Evolutionary conservation across 176 grass and related monocot genomes (phyloP).

Genomic region (Aegilops umbellulata): DNA sequence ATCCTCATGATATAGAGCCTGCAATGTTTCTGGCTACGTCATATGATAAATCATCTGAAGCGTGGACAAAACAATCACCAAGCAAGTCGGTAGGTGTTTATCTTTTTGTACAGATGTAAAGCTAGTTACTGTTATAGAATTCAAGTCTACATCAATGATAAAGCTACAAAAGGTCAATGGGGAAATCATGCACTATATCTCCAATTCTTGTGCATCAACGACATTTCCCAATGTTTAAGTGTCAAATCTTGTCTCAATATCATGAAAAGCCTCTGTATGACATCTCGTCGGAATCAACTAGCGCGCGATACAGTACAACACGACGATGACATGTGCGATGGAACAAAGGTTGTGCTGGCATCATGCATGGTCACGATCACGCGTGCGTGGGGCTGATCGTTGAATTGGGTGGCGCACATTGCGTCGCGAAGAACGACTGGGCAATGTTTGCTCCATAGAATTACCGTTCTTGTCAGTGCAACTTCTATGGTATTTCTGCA

Average conservation of each 20-base stretch:
- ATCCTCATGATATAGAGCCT: constrained; percentile 60
- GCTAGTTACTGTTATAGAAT: neutral
- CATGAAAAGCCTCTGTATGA: constrained; percentile 6
- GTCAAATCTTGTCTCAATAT: neutral
- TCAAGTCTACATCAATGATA: constrained; percentile 3
- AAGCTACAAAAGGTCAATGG: neutral
- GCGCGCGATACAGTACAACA: too few relatives aligned
- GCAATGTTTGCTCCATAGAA: too few relatives aligned
- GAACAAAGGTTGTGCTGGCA: too few relatives aligned
- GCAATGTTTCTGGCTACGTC: constrained; percentile 87
- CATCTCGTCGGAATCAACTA: neutral
- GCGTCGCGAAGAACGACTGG: too few relatives aligned
- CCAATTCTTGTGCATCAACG: neutral
- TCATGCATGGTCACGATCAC: too few relatives aligned
- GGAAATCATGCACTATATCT: neutral
- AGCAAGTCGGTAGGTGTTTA: constrained; percentile 64
- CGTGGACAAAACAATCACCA: constrained; percentile 86
- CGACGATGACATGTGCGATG: too few relatives aligned
- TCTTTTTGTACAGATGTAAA: constrained; percentile 5
- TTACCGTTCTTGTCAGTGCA: neutral
- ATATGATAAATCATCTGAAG: constrained; percentile 94
- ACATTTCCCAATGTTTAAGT: neutral
- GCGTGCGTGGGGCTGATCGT: too few relatives aligned
- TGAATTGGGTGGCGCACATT: too few relatives aligned
- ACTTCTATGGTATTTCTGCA: constrained; percentile 1